phyloP scores from a whole-genome alignment of 345 rosid species.

The Populus euphratica region DNA sequence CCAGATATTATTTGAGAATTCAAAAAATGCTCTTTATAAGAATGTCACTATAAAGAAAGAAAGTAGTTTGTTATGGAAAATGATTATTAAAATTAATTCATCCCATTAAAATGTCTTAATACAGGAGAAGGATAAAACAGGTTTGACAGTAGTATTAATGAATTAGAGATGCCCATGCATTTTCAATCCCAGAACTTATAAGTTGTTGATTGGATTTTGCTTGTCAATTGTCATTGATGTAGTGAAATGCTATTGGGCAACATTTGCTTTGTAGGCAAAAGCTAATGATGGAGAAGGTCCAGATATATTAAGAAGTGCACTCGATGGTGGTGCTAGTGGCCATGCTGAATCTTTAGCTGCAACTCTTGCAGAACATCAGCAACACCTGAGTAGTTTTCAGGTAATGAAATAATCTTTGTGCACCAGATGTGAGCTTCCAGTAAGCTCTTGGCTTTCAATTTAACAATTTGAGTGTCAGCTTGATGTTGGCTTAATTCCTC shows the following conservation, averaged over 20 bases:
- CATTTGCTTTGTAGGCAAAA: constrained; percentile 60
- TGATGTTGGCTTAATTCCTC: constrained; percentile 1
- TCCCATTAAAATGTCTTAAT: not conserved
- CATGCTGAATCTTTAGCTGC: constrained; percentile 91
- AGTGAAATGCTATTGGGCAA: constrained; percentile 4
- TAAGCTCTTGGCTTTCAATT: not conserved
- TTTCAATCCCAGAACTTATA: not conserved
- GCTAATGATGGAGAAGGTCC: constrained; percentile 99
- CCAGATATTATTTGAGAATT: not conserved
- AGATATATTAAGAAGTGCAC: constrained; percentile 74
- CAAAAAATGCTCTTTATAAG: constrained; percentile 1
- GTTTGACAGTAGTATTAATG: not conserved
- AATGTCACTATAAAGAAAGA: not conserved
- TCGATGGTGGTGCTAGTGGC: constrained; percentile 72
- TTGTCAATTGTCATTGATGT: not conserved
- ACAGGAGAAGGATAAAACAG: not conserved
- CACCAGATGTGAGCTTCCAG: not conserved
- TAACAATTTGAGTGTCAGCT: not conserved
- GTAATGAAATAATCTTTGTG: constrained; percentile 28
- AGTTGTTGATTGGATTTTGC: constrained; percentile 1
- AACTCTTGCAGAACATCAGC: constrained; percentile 92
- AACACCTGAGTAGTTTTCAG: constrained; percentile 98
- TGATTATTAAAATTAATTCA: too few relatives aligned
- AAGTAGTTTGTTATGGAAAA: not conserved
- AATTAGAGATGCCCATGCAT: not conserved